phyloP scores from a whole-genome alignment of 192 early-diverging fungal species.

The Kappamyces sp. region DNA sequence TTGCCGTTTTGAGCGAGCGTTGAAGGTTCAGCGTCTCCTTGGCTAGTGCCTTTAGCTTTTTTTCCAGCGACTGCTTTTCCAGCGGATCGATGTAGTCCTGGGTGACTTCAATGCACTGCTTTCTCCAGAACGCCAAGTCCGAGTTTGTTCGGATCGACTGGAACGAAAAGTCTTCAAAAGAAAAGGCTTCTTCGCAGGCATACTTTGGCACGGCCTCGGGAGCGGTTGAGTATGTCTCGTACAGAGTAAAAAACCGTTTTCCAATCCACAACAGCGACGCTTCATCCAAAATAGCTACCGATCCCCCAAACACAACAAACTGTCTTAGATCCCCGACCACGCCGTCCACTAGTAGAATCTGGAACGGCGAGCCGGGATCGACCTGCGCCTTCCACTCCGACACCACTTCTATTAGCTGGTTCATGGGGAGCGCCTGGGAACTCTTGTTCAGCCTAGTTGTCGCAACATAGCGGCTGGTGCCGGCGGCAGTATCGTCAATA shows the following conservation, averaged over 20 bases:
- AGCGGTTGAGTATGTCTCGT: conserved; percentile 7
- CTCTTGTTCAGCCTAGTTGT: conserved; percentile 6
- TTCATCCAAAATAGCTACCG: conserved; percentile 32
- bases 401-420: neutral
- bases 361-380: conserved; percentile 17
- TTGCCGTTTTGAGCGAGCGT: conserved; percentile 21
- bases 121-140: conserved; percentile 32
- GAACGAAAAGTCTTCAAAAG: conserved; percentile 40
- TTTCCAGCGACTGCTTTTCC: conserved; percentile 32
- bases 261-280: conserved; percentile 21
- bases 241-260: conserved; percentile 31
- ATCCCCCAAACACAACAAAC: conserved; percentile 23
- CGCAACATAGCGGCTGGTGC: neutral
- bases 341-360: conserved; percentile 15
- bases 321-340: neutral
- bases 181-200: conserved; percentile 24
- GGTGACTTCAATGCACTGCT: conserved; percentile 39
- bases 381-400: conserved; percentile 11
- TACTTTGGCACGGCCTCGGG: conserved; percentile 1
- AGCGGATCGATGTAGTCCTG: conserved; percentile 31
- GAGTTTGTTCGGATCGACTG: conserved; percentile 18
- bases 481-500: conserved; percentile 21
- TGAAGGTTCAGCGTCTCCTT: conserved; percentile 25
- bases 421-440: neutral
- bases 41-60: conserved; percentile 23